phyloP scores from a whole-genome alignment of 2,329 filamentous ascomycete genomes.

The Beauveria sp. region DNA sequence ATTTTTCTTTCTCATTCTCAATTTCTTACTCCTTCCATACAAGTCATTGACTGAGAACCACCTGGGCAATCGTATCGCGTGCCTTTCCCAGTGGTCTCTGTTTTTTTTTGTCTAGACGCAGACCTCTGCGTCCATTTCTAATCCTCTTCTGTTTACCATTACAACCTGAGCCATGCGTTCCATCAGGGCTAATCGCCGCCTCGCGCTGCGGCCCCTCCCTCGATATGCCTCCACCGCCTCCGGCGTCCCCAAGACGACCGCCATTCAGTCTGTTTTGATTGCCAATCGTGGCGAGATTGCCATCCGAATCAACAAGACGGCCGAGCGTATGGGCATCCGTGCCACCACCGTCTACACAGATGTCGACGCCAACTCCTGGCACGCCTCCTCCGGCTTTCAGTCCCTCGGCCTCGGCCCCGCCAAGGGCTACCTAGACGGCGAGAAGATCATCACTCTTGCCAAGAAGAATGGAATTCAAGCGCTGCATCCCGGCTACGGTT shows the following conservation, averaged over 20 bases:
- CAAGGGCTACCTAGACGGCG: conserved; percentile 85
- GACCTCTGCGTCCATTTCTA: not conserved
- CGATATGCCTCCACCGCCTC: conserved; percentile 28
- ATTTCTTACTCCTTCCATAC: conserved; percentile 9
- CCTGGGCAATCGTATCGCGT: not conserved
- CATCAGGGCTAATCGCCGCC: conserved; percentile 42
- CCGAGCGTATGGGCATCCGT: conserved; percentile 77
- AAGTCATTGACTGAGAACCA: conserved; percentile 1
- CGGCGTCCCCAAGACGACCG: conserved; percentile 30
- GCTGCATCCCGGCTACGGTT: conserved; percentile 94
- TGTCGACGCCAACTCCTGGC: conserved; percentile 78
- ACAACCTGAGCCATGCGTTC: conserved; percentile 41
- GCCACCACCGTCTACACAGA: conserved; percentile 95
- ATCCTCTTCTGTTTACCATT: not conserved
- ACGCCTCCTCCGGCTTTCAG: conserved; percentile 77
- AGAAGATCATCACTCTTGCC: conserved; percentile 82
- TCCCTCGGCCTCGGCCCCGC: conserved; percentile 77
- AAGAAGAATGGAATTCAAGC: conserved; percentile 81
- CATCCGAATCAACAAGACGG: conserved; percentile 83
- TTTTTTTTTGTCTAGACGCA: not conserved
- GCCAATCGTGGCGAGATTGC: conserved; percentile 97
- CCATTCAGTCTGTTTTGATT: conserved; percentile 77
- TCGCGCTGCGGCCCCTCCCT: conserved; percentile 37
- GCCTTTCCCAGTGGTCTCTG: not conserved
- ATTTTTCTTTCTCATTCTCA: conserved; percentile 3